Evolutionary conservation across 805 yeast species (phyloP).

Genomic region (Ogataea wickerhamii): DNA sequence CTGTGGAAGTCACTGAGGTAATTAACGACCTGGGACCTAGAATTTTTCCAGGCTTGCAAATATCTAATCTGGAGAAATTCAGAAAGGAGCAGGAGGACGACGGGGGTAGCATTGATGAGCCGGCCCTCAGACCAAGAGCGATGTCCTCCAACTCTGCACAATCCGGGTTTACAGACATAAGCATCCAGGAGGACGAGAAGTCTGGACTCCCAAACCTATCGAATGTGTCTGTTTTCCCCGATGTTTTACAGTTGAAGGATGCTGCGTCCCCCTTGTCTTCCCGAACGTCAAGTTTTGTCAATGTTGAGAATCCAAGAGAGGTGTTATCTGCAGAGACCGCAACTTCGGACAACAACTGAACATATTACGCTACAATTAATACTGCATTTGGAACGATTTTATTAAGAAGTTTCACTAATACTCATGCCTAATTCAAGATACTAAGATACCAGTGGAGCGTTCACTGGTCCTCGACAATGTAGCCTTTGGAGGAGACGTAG

Average conservation of each 20-base stretch:
- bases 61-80: conserved; percentile 15
- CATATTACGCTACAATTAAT: not conserved
- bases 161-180: conserved; percentile 28
- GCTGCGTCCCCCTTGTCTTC: conserved; percentile 5
- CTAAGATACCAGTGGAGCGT: conserved; percentile 1
- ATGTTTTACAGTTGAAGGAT: conserved; percentile 25
- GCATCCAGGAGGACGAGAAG: conserved; percentile 11
- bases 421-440: conserved; percentile 1
- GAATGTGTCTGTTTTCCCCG: conserved; percentile 34
- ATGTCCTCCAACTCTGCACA: conserved; percentile 19
- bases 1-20: conserved; percentile 71
- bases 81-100: conserved; percentile 24
- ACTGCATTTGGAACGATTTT: too few relatives aligned
- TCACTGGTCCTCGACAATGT: conserved; percentile 52
- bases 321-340: not conserved
- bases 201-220: conserved; percentile 27
- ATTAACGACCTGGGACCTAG: conserved; percentile 82
- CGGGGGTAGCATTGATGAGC: conserved; percentile 7
- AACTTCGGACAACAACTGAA: not conserved
- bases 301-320: conserved; percentile 6
- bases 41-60: conserved; percentile 72
- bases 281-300: conserved; percentile 14
- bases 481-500: conserved; percentile 95
- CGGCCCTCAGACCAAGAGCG: conserved; percentile 15
- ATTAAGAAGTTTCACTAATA: conserved; percentile 1